Conservation (phyloP, 192 early-diverging fungal species). For the Thamnidium elegans region DNA sequence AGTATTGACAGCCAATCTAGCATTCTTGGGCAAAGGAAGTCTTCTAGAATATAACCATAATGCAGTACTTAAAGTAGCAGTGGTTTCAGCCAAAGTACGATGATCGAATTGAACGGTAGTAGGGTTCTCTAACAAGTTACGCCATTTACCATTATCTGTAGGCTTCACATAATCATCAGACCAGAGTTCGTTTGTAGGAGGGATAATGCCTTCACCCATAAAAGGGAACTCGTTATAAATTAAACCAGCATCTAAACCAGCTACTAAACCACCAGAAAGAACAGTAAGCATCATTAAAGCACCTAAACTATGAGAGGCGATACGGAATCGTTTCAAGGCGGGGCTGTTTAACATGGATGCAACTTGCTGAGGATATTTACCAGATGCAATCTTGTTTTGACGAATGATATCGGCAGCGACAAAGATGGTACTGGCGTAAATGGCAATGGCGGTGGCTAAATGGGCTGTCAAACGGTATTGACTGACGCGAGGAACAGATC, state of each 20-base stretch:
- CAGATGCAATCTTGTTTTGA: slow-evolving; percentile 57
- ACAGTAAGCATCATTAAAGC: slow-evolving; percentile 82
- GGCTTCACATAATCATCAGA: slow-evolving; percentile 47
- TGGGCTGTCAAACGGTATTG: slow-evolving; percentile 94
- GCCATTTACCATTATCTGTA: slow-evolving; percentile 58
- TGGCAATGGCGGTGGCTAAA: slow-evolving; percentile 80
- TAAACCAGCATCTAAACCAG: slow-evolving; percentile 94
- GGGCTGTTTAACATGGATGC: slow-evolving; percentile 52
- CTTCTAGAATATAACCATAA: slow-evolving; percentile 75
- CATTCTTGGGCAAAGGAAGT: slow-evolving; percentile 66
- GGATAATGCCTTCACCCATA: slow-evolving; percentile 87
- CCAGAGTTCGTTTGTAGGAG: slow-evolving; percentile 65
- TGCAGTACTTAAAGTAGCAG: slow-evolving; percentile 64
- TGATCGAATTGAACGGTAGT: slow-evolving; percentile 95
- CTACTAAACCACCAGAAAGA: slow-evolving; percentile 91
- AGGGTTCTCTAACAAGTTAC: slow-evolving; percentile 92
- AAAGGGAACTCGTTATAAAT: slow-evolving; percentile 96
- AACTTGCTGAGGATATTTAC: slow-evolving; percentile 38
- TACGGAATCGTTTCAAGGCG: slow-evolving; percentile 57
- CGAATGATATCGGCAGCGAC: slow-evolving; percentile 79
- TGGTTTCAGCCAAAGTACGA: slow-evolving; percentile 84
- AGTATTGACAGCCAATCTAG: slow-evolving; percentile 65
- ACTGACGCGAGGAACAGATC: slow-evolving; percentile 86
- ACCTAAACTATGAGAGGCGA: slow-evolving; percentile 58
- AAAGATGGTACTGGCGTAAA: slow-evolving; percentile 75